phyloP scores from a whole-genome alignment of 2,329 filamentous ascomycete genomes.

The Cercospora citrullina region DNA sequence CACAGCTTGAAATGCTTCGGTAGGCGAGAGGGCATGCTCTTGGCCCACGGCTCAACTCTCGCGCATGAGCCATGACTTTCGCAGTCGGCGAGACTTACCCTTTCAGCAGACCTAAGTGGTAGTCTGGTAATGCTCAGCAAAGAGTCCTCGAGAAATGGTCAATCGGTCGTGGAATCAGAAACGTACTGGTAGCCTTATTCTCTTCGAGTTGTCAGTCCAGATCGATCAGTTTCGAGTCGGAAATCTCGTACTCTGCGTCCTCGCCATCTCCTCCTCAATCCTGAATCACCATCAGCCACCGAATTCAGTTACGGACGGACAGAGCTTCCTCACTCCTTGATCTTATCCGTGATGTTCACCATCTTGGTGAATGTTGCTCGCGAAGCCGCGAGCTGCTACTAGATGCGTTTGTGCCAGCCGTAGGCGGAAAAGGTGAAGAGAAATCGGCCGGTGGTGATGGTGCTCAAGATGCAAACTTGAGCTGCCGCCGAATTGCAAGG shows the following conservation, averaged over 20 bases:
- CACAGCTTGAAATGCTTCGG: too few relatives aligned
- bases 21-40: too few relatives aligned
- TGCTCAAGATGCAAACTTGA: constrained; percentile 7
- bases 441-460: neutral
- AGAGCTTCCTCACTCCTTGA: constrained; percentile 77
- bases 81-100: constrained; percentile 60
- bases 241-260: constrained; percentile 83
- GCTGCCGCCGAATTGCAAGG: neutral
- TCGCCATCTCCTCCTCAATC: constrained; percentile 99
- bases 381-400: constrained; percentile 16
- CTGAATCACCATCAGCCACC: constrained; percentile 50
- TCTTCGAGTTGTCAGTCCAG: constrained; percentile 59
- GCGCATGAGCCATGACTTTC: too few relatives aligned
- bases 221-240: neutral
- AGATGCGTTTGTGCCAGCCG: neutral
- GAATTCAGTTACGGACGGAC: neutral
- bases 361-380: constrained; percentile 55
- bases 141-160: neutral
- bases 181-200: constrained; percentile 95
- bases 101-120: constrained; percentile 96
- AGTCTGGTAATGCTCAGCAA: constrained; percentile 64
- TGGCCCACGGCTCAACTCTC: too few relatives aligned
- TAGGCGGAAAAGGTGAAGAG: too few relatives aligned
- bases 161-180: constrained; percentile 13
- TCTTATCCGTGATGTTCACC: constrained; percentile 99